Evolutionary conservation across 371 early-diverging fungal genomes (phyloP).

Genomic region (Vittaforma corneae): DNA sequence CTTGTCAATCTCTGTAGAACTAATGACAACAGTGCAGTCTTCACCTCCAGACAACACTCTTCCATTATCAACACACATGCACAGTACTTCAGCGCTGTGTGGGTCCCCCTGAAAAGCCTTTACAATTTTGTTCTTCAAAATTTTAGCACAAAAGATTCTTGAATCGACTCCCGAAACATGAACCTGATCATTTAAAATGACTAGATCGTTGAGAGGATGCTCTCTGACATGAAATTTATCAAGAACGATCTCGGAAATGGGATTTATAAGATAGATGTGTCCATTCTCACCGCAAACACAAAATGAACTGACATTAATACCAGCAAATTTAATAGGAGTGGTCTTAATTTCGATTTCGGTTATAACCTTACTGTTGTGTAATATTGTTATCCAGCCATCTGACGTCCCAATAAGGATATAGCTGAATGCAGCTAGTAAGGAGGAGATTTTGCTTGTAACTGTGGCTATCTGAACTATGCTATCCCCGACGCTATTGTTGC

Average conservation of each 20-base stretch:
- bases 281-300: constrained; percentile 13
- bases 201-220: constrained; percentile 9
- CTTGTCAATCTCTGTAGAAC: neutral
- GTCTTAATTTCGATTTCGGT: constrained; percentile 18
- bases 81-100: constrained; percentile 34
- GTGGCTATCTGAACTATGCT: neutral
- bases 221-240: constrained; percentile 22
- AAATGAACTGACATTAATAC: constrained; percentile 17
- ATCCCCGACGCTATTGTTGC: too few species aligned
- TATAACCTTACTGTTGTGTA: neutral
- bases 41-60: constrained; percentile 26
- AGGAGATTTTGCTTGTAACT: neutral
- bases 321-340: constrained; percentile 11
- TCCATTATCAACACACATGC: constrained; percentile 9
- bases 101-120: constrained; percentile 24
- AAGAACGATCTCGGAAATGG: neutral
- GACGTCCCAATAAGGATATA: constrained; percentile 13
- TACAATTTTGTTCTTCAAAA: constrained; percentile 14
- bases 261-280: constrained; percentile 17
- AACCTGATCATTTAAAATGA: constrained; percentile 14
- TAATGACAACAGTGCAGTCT: constrained; percentile 14
- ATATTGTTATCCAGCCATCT: constrained; percentile 8
- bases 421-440: constrained; percentile 2
- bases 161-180: constrained; percentile 39
- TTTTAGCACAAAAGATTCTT: constrained; percentile 21